phyloP scores from a whole-genome alignment of 768 basidiomycete genomes.

The Brasilioporus rufonigricans region DNA sequence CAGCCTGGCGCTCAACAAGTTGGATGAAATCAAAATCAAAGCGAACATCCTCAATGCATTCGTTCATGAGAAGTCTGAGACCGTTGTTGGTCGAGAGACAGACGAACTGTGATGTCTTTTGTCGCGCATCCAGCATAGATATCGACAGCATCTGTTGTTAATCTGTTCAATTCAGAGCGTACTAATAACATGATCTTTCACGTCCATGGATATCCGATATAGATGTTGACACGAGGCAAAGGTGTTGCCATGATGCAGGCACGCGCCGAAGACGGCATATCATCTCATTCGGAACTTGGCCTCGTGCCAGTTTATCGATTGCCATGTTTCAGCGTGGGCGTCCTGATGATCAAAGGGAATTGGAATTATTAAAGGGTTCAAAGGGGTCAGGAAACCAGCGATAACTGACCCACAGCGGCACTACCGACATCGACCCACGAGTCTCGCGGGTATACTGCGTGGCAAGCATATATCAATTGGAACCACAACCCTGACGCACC shows the following conservation, averaged over 20 bases:
- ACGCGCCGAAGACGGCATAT: conserved; percentile 7
- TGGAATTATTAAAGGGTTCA: conserved; percentile 16
- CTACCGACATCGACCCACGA: conserved; percentile 6
- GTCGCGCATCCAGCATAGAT: conserved; percentile 9
- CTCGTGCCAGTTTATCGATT: conserved; percentile 25
- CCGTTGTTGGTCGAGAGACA: conserved; percentile 27
- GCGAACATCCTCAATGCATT: conserved; percentile 80
- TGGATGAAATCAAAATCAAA: conserved; percentile 94
- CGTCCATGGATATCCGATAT: neutral
- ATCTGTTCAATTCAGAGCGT: conserved; percentile 10
- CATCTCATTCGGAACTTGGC: conserved; percentile 23
- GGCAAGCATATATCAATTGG: conserved; percentile 5
- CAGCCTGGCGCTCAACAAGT: conserved; percentile 69
- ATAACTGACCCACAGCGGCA: conserved; percentile 1
- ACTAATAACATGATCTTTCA: conserved; percentile 16
- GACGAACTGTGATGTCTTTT: conserved; percentile 44
- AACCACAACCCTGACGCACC: conserved; percentile 9
- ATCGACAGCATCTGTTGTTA: conserved; percentile 14
- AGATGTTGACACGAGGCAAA: conserved; percentile 21
- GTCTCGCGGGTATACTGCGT: conserved; percentile 12
- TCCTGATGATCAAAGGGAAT: conserved; percentile 5
- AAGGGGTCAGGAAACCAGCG: neutral
- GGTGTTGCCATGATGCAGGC: conserved; percentile 23
- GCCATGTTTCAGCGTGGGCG: conserved; percentile 9
- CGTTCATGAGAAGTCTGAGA: conserved; percentile 35